A percentile compares a stretch with the other conserved stretches of the same genome.
Evolutionary conservation across 495 filamentous ascomycete species (phyloP).

Genomic region (Pseudotulostoma volvatum): DNA sequence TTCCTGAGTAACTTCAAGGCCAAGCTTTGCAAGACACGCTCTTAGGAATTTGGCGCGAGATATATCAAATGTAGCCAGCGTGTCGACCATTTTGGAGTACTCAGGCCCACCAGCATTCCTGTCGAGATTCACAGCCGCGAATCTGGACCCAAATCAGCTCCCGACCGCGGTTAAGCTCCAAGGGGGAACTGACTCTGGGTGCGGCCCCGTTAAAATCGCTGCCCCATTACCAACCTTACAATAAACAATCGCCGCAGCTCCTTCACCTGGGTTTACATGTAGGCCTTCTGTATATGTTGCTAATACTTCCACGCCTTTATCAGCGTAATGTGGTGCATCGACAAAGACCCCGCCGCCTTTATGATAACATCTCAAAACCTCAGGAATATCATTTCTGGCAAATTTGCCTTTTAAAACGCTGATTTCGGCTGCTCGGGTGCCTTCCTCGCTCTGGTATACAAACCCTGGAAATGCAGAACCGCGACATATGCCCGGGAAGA

Average conservation of each 20-base stretch:
- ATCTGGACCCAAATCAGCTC: slow-evolving; percentile 34
- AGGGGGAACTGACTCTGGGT: slow-evolving; percentile 62
- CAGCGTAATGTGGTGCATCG: slow-evolving; percentile 45
- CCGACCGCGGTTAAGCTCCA: slow-evolving; percentile 2
- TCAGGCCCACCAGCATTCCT: slow-evolving; percentile 41
- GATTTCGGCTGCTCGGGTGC: slow-evolving; percentile 57
- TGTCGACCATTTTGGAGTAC: slow-evolving; percentile 51
- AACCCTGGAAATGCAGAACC: slow-evolving; percentile 85
- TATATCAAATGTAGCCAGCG: slow-evolving; percentile 53
- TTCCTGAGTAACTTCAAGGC: slow-evolving; percentile 56
- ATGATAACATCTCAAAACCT: slow-evolving; percentile 64
- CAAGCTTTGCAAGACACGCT: slow-evolving; percentile 68
- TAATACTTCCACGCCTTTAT: slow-evolving; percentile 58
- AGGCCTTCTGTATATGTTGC: slow-evolving; percentile 64
- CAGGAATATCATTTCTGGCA: slow-evolving; percentile 30
- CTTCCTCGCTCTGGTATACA: slow-evolving; percentile 76
- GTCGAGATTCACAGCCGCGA: slow-evolving; percentile 64
- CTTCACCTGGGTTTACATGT: slow-evolving; percentile 59
- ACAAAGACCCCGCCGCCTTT: slow-evolving; percentile 96
- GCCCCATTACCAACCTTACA: slow-evolving; percentile 74
- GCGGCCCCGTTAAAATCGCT: slow-evolving; percentile 70
- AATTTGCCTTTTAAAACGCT: slow-evolving; percentile 47
- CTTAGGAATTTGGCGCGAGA: slow-evolving; percentile 61
- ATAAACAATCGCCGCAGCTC: slow-evolving; percentile 65
- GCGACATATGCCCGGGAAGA: slow-evolving; percentile 75